Evolutionary conservation across 2,329 filamentous ascomycete genomes (phyloP), one percentile per base, ranked within the genome.

Genomic region (Pseudogymnoascus sp.): DNA sequence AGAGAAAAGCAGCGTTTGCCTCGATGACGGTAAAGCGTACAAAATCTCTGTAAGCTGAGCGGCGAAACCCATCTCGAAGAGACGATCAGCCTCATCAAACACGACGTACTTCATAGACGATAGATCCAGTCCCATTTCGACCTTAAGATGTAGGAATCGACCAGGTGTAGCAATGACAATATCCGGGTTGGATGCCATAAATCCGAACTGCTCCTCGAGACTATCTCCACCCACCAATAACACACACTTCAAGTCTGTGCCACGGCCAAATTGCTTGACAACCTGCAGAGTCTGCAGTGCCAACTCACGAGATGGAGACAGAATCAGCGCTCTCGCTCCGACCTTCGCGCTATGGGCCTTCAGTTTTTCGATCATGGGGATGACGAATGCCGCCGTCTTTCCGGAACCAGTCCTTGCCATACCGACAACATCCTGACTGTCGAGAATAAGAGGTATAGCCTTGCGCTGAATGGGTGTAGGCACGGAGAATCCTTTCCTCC

Each of bases 321-420:
- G 77, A 66, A 99, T 89, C 65, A 99, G 80, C 11, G 89, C 95
- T 71, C 95, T 84, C 50, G 91, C 87, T 61, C 96, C 95, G 67
- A 98, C 88, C 71, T 89, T 89, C 31, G 88, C 87, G 72, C 90
- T 96, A 75, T 99, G 96, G 24, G 86, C 84, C 75, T 93, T 96
- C 65, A 99, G 80, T 68, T 89, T 90, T 78, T 99, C 91, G 65
- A 99, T 92, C 93, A 99, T 96, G 46, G 95, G 95, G 67, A 99
- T 96, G 26, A 98, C 92, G 75, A 99, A 99, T 22, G 95, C 95
- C 1, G 93, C 95, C 1, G 96, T 99, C 80, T 99, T 99, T 79
- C 95, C 95, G 19, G 93, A 98, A 74, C 95, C 95, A n/a, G 96
- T 99, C 68, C 96, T 84, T 6, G 95, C 95, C 95, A 99, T 99